Evolutionary conservation across 129 eudicot species (phyloP), one percentile per base, ranked within the genome.

Genomic region (Centrapalus pauciflorus): DNA sequence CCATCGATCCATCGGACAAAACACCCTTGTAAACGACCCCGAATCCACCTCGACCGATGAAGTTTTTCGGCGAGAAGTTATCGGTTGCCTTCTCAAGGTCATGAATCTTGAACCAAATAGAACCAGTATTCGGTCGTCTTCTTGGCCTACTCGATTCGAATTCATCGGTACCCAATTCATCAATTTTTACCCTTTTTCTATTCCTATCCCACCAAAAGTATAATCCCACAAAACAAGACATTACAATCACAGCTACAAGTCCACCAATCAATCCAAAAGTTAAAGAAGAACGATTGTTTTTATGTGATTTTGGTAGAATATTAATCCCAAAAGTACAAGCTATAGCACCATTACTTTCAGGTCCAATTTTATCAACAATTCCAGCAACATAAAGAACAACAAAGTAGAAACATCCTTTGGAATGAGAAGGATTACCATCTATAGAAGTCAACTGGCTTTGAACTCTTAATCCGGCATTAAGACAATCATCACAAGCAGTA

Each of bases 341-440:
- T 17, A 80, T 66, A 34, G 81, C 75, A 27, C 88, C 88, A 65
- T 35, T 16, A 62, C 94, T 81, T 46, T 79, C 75, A 59, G 97
- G 96, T 5, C 96, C 97, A 50, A 65, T 77, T 55, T 79, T 32
- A 70, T 91, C 85, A 2, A 71, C 90, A 66, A 91, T 40, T 0
- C 83, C 97, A 85, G 97, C 96, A 77, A 96, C 96, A 79, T 91
- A 91, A 1, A 91, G 48, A 46, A 91, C 76, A 20, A 82, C 61
- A 41, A 83, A 91, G 70, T 91, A 85, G 64, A 85, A 91, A 51
- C 97, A 91, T 5, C 79, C 58, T 16, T 52, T 77, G 1, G 94
- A 76, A 67, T 85, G 97, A 26, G 94, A 80, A 4, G 35, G 52
- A 57, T 87, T 91, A 69, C 97, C 96, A 81, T 91, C 97, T 10